These are phyloP conservation scores for Apiospora rasikravindrae DNA, from an alignment of 2,329 filamentous ascomycete species.

Conservation along the genomic window DNA sequence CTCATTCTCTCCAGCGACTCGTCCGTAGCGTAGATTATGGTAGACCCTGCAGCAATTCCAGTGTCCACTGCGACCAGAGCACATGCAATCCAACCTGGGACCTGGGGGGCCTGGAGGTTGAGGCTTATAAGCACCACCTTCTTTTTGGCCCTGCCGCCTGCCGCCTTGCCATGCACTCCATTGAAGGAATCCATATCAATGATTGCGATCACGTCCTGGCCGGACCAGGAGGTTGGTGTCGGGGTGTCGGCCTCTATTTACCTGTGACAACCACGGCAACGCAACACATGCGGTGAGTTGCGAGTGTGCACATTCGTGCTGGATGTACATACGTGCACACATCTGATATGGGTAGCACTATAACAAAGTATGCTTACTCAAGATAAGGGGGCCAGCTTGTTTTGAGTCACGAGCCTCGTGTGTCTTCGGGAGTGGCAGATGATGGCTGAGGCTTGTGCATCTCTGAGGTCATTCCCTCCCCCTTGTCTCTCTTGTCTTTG, in stretches of 20 bases:
- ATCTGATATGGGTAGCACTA: neutral
- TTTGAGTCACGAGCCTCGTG: neutral
- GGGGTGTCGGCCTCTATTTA: neutral
- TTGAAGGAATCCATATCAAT: neutral
- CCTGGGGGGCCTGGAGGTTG: neutral
- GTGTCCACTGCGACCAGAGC: constrained; percentile 2
- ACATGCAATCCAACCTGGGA: neutral
- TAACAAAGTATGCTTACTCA: neutral
- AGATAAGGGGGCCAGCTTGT: neutral
- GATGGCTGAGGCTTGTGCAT: neutral
- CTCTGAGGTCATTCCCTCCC: neutral
- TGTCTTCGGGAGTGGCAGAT: neutral
- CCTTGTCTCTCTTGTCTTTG: neutral
- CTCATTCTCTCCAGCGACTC: neutral
- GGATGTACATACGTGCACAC: neutral
- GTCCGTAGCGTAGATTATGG: neutral
- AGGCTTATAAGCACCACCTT: neutral
- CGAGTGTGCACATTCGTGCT: neutral
- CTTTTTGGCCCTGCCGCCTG: no score
- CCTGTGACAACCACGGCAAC: neutral
- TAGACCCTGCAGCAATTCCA: constrained; percentile 10
- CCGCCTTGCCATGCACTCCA: no score
- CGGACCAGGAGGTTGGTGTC: neutral
- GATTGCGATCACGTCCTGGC: neutral
- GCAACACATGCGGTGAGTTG: neutral